These are phyloP conservation scores for Trifolium fragiferum DNA, from an alignment of 306 rosid genomes.

Conservation along the genomic window DNA sequence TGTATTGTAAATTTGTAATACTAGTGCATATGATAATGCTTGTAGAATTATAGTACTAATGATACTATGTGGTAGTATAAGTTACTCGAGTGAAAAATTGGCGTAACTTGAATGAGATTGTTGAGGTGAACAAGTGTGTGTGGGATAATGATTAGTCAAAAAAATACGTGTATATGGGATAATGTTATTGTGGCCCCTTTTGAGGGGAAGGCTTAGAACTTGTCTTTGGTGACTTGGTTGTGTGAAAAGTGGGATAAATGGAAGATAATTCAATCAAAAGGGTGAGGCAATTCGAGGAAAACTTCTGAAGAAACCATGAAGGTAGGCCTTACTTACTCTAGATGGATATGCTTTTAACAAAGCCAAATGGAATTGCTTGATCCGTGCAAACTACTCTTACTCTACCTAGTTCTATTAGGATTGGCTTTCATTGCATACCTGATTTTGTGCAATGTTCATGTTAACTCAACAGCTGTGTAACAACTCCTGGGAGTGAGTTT, in stretches of 20 bases:
- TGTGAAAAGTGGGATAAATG: not conserved
- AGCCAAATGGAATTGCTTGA: not conserved
- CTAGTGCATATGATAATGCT: not conserved
- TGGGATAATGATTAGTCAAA: conserved; percentile 2
- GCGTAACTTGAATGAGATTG: conserved; percentile 10
- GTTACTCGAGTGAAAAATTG: not conserved
- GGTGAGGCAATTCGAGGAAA: not conserved
- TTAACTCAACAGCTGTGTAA: conserved; percentile 11
- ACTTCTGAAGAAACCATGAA: conserved; percentile 1
- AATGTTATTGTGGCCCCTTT: conserved; percentile 5
- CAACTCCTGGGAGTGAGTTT: conserved; percentile 4
- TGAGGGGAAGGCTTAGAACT: not conserved
- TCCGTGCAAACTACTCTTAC: conserved; percentile 1
- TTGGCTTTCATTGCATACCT: not conserved
- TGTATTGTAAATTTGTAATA: not conserved
- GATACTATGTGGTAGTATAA: conserved; percentile 8
- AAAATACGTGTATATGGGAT: not conserved
- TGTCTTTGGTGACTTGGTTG: not conserved
- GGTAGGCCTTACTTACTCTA: conserved; percentile 6
- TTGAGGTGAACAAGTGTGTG: not conserved
- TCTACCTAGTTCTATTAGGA: not conserved
- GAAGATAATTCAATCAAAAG: not conserved
- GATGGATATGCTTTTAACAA: not conserved
- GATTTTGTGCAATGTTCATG: conserved; percentile 6
- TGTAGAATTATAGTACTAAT: not conserved